Evolutionary conservation across 441 rosid genomes (phyloP).

Genomic region (Geranium incanum): DNA sequence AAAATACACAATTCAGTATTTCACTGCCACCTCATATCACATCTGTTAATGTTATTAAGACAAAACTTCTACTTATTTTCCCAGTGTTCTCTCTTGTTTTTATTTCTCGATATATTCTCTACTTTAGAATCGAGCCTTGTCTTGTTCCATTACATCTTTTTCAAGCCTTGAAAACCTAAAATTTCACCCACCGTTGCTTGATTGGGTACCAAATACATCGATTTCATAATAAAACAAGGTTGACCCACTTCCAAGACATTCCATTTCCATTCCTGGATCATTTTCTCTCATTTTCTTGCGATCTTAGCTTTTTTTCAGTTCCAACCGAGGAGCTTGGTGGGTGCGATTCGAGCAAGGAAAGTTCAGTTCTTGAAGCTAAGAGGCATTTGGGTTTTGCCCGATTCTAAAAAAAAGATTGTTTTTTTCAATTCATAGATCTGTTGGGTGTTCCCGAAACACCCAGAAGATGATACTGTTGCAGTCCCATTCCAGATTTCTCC

Average conservation of each 20-base stretch:
- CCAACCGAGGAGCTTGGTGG: neutral
- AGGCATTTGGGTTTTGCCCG: neutral
- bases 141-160: no score
- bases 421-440: neutral
- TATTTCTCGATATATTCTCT: no score
- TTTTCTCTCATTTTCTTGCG: neutral
- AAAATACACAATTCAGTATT: no score
- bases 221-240: neutral
- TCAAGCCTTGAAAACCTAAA: no score
- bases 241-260: neutral
- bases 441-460: neutral
- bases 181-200: no score
- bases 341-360: neutral
- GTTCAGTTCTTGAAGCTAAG: neutral
- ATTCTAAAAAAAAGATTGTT: neutral
- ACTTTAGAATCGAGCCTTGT: no score
- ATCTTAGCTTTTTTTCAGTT: neutral
- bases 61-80: no score
- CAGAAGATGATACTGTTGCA: conserved; percentile 66
- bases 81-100: no score
- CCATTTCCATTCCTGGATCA: neutral
- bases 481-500: conserved; percentile 88
- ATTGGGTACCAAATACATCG: no score
- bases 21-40: no score
- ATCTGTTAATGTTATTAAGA: no score